Conservation (phyloP, 805 yeast species). For the Cyberlindnera meyerae region DNA sequence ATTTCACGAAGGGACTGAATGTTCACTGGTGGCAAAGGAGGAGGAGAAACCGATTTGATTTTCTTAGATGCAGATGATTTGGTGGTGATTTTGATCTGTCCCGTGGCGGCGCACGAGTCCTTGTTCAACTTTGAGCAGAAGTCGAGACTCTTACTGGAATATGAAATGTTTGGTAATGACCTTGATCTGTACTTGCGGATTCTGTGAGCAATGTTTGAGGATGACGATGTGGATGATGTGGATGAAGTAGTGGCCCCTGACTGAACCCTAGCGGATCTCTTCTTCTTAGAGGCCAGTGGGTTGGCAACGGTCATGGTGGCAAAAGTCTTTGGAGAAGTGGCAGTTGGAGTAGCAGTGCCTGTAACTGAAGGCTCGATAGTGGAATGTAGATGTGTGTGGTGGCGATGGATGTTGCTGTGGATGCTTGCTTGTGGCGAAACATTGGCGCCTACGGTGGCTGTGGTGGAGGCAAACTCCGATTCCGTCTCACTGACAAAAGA, state of each 20-base stretch:
- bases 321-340: slow-evolving; percentile 7
- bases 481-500: slow-evolving; percentile 5
- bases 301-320: slow-evolving; percentile 1
- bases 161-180: slow-evolving; percentile 25
- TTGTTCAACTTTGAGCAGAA: slow-evolving; percentile 14
- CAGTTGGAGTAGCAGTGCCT: slow-evolving; percentile 6
- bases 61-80: slow-evolving; percentile 15
- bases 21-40: slow-evolving; percentile 77
- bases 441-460: too few relatives aligned
- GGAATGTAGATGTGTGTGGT: slow-evolving; percentile 3
- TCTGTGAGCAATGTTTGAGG: slow-evolving; percentile 5
- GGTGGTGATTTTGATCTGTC: not conserved
- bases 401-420: slow-evolving; percentile 1
- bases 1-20: slow-evolving; percentile 77
- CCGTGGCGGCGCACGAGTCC: not conserved
- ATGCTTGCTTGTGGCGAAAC: slow-evolving; percentile 1
- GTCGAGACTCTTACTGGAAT: slow-evolving; percentile 13
- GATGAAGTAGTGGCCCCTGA: not conserved
- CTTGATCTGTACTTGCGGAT: slow-evolving; percentile 26
- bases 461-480: slow-evolving; percentile 14
- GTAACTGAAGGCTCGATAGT: slow-evolving; percentile 6
- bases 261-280: slow-evolving; percentile 3
- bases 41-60: slow-evolving; percentile 23
- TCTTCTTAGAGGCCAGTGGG: slow-evolving; percentile 6
- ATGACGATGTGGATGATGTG: not conserved